Evolutionary conservation across 192 early-diverging fungal genomes (phyloP).

Genomic region (Linnemannia schmuckeri): DNA sequence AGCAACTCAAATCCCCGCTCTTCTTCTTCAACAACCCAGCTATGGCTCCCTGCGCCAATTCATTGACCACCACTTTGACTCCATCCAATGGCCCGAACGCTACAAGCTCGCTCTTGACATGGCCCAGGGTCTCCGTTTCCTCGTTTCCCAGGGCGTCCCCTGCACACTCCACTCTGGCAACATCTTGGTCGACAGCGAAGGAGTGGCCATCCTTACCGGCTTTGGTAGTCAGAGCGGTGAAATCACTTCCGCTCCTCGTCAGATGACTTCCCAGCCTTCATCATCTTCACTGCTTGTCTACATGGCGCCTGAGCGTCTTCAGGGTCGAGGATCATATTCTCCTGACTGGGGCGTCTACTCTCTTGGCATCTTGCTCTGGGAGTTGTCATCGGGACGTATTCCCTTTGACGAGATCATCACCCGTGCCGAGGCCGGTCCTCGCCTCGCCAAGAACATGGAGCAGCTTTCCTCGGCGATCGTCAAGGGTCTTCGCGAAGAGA

Average conservation of each 20-base stretch:
- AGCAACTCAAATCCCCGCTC: conserved; percentile 35
- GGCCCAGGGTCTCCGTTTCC: conserved; percentile 45
- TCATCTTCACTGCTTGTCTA: conserved; percentile 29
- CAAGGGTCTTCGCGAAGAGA: conserved; percentile 52
- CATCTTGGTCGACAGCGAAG: conserved; percentile 44
- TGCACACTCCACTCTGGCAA: conserved; percentile 54
- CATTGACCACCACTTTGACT: conserved; percentile 50
- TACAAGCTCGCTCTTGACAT: conserved; percentile 52
- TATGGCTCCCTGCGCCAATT: conserved; percentile 53
- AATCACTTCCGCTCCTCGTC: conserved; percentile 45
- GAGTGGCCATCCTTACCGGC: conserved; percentile 51
- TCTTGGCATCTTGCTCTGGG: conserved; percentile 45
- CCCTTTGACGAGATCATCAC: conserved; percentile 55
- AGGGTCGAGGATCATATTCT: conserved; percentile 4
- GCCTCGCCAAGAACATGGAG: conserved; percentile 47
- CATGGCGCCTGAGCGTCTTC: conserved; percentile 44
- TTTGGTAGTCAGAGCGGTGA: conserved; percentile 42
- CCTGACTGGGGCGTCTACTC: conserved; percentile 55
- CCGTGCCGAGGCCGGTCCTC: conserved; percentile 44
- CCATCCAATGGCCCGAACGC: conserved; percentile 53
- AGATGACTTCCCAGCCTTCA: conserved; percentile 45
- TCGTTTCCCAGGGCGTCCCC: conserved; percentile 31
- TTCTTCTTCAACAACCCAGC: conserved; percentile 43
- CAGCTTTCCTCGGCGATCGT: conserved; percentile 32
- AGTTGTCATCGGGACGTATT: conserved; percentile 45